Base-by-base conservation (phyloP, 805 yeast genomes). In the Candida arabinofermentans region DNA sequence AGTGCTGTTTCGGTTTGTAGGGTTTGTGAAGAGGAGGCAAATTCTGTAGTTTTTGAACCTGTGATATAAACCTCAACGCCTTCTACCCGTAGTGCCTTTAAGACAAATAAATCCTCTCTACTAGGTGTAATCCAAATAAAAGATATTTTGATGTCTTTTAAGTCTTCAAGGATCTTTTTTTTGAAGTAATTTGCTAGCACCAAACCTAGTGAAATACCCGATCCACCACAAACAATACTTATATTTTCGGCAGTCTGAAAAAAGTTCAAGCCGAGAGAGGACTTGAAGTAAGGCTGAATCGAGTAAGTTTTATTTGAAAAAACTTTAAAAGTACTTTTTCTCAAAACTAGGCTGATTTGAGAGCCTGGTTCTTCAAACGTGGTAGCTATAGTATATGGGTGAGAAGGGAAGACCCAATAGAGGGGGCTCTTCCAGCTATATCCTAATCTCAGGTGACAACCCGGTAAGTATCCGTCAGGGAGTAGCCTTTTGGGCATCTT, bases 171-270 rank as follows among this genome's bases (percentile, higher is more conserved):
- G 8, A 48, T 50, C 24, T 58, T 57, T 4, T 39, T 36, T 16
- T 53, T 54, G 36, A 77, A 63, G 42, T 70, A 62, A 36, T 69
- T 67, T 51, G 67, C 73, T 1, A 81, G 32, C 0, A 85, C 80
- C 8, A 81, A 46, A 3, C 82, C 84, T 40, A 74, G 74, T 0
- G 89, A 79, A 9, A 84, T 72, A 1, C 91, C 90, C 2, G 87
- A 76, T 0, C 93, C 93, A 12, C 90, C 91, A 47, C 82, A 75
- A 1, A 83, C 67, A 16, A 83, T 69, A 13, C 67, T 57, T 1
- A 79, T 72, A 30, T 74, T 71, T 26, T 71, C 72, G 0, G 76
- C 80, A 0, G 76, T 68, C 30, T 64, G 59, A 46, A 75, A 71
- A 45, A 77, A 73, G 16, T 66, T 62, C 10, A 53, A 47, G 10